These are phyloP conservation scores for Pterocarpus macrocarpus DNA, from an alignment of 306 rosid genomes.

Conservation along the genomic window DNA sequence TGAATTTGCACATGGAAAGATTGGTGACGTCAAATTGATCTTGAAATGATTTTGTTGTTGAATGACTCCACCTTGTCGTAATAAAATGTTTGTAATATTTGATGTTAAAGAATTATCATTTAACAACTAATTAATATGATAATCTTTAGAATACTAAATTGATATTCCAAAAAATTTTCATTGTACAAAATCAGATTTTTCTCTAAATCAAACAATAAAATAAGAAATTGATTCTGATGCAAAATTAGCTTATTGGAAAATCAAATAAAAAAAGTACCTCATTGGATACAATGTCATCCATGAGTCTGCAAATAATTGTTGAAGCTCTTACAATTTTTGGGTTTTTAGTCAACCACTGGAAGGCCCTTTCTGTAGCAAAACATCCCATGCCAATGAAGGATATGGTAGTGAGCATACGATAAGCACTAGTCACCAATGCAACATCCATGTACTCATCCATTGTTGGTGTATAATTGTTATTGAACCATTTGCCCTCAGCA, in stretches of 20 bases:
- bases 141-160: not conserved
- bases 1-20: too few relatives aligned
- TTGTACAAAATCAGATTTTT: too few relatives aligned
- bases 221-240: too few relatives aligned
- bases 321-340: slow-evolving; percentile 45
- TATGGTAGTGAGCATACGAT: not conserved
- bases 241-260: too few relatives aligned
- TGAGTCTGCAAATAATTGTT: slow-evolving; percentile 42
- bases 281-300: slow-evolving; percentile 52
- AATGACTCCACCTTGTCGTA: too few relatives aligned
- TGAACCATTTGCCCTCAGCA: not conserved
- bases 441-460: slow-evolving; percentile 43
- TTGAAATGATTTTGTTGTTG: too few relatives aligned
- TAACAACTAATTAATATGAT: not conserved
- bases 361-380: slow-evolving; percentile 25
- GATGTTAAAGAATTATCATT: not conserved
- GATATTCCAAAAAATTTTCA: too few relatives aligned
- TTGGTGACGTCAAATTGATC: too few relatives aligned
- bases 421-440: not conserved
- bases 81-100: too few relatives aligned
- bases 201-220: too few relatives aligned
- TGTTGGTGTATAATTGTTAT: slow-evolving; percentile 15
- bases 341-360: slow-evolving; percentile 42
- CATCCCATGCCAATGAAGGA: slow-evolving; percentile 30
- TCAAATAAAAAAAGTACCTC: slow-evolving; percentile 19